Conservation (phyloP, 2,329 filamentous ascomycete species). For the Colletotrichum ledebouriae region DNA sequence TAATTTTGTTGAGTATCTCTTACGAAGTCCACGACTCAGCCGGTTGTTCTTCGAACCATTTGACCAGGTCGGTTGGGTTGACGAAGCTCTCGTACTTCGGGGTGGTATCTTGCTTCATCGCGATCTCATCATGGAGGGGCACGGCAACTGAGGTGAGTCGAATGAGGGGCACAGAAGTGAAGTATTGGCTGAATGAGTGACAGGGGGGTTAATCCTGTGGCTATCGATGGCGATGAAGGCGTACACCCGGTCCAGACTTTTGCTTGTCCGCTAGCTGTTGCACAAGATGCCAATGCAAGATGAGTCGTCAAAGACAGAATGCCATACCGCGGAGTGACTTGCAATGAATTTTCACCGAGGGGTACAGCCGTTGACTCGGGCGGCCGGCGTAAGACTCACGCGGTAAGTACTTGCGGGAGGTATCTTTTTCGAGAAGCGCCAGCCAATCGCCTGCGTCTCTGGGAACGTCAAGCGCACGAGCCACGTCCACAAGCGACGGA, state of each 20-base stretch:
- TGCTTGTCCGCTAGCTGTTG: background rate
- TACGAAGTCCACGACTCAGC: conserved; percentile 53
- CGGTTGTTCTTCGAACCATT: conserved; percentile 60
- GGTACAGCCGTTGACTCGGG: conserved; percentile 14
- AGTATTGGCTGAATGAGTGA: conserved; percentile 16
- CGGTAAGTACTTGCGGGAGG: background rate
- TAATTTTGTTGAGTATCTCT: conserved; percentile 41
- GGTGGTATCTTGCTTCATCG: conserved; percentile 38
- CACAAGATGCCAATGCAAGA: conserved; percentile 31
- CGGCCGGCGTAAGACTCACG: conserved; percentile 32
- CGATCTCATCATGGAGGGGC: conserved; percentile 38
- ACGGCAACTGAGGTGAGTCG: conserved; percentile 29
- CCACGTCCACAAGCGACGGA: conserved; percentile 30
- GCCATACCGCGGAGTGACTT: conserved; percentile 15
- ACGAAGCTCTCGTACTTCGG: conserved; percentile 46
- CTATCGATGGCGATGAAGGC: conserved; percentile 20
- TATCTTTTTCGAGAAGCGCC: background rate
- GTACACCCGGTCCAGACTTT: conserved; percentile 17
- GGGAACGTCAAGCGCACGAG: conserved; percentile 32
- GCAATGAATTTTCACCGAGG: conserved; percentile 35
- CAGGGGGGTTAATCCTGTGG: conserved; percentile 18
- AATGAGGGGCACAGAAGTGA: conserved; percentile 38
- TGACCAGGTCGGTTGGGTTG: conserved; percentile 53
- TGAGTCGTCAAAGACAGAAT: conserved; percentile 12
- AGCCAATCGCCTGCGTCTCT: conserved; percentile 35